A percentile compares a stretch with the other conserved stretches of the same genome.
Evolutionary conservation across 768 basidiomycete species (phyloP).

Genomic region (Kwoniella sp.): DNA sequence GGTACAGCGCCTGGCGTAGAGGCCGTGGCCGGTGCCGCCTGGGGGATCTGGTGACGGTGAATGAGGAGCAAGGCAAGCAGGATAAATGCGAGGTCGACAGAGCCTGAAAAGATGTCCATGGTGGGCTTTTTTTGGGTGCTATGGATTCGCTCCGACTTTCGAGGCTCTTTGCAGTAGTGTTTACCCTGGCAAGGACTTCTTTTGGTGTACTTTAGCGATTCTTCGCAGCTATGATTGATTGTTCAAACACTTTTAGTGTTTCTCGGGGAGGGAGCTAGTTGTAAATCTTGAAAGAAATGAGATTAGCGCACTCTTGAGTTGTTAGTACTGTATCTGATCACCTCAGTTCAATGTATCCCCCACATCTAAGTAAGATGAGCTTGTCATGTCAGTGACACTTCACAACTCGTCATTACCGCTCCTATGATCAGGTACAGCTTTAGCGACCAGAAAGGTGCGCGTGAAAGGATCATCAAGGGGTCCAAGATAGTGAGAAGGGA

Average conservation of each 20-base stretch:
- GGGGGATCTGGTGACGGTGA: constrained; percentile 4
- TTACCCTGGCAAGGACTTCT: no score
- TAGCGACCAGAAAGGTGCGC: neutral
- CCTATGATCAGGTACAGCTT: neutral
- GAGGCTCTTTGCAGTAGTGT: neutral
- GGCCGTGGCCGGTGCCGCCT: neutral
- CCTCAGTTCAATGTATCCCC: no score
- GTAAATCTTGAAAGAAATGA: no score
- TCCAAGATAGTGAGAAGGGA: constrained; percentile 3
- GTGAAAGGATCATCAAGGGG: neutral
- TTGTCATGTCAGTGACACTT: no score
- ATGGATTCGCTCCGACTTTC: no score
- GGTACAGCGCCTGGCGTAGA: neutral
- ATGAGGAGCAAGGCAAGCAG: constrained; percentile 16
- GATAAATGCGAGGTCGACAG: constrained; percentile 21
- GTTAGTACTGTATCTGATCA: no score
- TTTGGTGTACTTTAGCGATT: no score
- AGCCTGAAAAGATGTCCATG: constrained; percentile 17
- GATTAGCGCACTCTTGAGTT: no score
- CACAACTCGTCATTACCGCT: neutral
- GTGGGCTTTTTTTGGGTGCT: neutral
- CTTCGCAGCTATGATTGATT: no score
- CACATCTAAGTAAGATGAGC: no score
- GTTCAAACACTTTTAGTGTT: no score
- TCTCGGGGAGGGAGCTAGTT: no score